Evolutionary conservation across 306 rosid genomes (phyloP).

Genomic region (Vigna mungo): DNA sequence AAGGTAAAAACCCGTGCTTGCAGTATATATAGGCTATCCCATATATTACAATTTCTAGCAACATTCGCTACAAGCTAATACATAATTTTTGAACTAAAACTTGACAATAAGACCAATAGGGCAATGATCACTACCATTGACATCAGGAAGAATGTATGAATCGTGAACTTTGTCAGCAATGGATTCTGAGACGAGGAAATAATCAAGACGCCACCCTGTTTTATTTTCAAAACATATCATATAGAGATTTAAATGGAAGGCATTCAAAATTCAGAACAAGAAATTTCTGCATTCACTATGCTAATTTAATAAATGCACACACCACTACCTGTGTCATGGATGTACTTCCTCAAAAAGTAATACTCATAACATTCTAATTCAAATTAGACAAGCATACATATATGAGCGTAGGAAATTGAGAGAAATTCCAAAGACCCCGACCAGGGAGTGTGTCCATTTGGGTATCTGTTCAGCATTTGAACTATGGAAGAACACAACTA

Average conservation of each 20-base stretch:
- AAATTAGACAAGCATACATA: background rate
- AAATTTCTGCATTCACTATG: background rate
- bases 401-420: background rate
- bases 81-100: constrained; percentile 45
- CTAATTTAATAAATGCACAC: constrained; percentile 5
- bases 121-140: constrained; percentile 91
- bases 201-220: constrained; percentile 98
- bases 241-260: constrained; percentile 20
- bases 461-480: background rate
- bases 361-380: background rate
- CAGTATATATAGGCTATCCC: constrained; percentile 5
- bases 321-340: background rate
- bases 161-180: constrained; percentile 81
- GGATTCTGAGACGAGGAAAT: constrained; percentile 89
- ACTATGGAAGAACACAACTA: background rate
- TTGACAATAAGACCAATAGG: constrained; percentile 79
- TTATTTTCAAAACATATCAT: constrained; percentile 41
- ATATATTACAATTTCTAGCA: constrained; percentile 22
- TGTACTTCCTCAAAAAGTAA: constrained; percentile 3
- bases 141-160: constrained; percentile 87
- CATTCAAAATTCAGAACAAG: background rate
- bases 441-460: background rate
- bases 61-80: constrained; percentile 25
- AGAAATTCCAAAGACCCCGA: background rate
- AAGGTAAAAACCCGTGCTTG: constrained; percentile 8